Evolutionary conservation across 2,329 filamentous ascomycete genomes (phyloP).

Genomic region (Colletotrichum australisinense): DNA sequence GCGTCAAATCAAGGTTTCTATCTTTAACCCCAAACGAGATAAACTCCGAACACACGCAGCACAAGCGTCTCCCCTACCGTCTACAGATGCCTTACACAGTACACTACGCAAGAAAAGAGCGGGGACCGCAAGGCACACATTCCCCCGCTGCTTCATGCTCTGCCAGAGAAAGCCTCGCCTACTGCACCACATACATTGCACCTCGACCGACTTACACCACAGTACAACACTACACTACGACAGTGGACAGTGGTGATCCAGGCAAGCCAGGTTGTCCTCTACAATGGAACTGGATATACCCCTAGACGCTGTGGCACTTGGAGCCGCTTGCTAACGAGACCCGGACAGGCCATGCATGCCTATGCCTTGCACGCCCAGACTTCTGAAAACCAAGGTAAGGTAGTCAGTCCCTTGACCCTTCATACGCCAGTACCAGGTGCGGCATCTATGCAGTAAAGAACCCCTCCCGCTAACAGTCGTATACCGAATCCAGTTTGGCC

Average conservation of each 20-base stretch:
- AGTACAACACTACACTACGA: too few species aligned
- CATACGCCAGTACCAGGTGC: background rate
- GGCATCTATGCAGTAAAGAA: background rate
- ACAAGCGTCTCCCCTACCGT: background rate
- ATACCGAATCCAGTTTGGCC: background rate
- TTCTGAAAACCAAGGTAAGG: background rate
- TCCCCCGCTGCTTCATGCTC: background rate
- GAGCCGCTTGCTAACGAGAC: background rate
- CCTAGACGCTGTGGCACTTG: background rate
- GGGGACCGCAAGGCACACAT: conserved; percentile 1
- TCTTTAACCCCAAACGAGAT: conserved; percentile 34
- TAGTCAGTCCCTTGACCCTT: background rate
- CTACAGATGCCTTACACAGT: too few species aligned
- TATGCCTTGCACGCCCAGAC: background rate
- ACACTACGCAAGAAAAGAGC: background rate
- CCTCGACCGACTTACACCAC: background rate
- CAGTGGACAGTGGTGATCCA: too few species aligned
- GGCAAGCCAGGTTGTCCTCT: too few species aligned
- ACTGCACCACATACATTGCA: background rate
- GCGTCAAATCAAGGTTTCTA: conserved; percentile 34
- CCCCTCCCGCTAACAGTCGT: background rate
- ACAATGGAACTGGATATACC: background rate
- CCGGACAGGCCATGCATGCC: background rate
- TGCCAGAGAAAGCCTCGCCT: conserved; percentile 19
- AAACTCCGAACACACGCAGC: conserved; percentile 36